phyloP scores from a whole-genome alignment of 2,329 filamentous ascomycete genomes.

The Beauveria caledonica region DNA sequence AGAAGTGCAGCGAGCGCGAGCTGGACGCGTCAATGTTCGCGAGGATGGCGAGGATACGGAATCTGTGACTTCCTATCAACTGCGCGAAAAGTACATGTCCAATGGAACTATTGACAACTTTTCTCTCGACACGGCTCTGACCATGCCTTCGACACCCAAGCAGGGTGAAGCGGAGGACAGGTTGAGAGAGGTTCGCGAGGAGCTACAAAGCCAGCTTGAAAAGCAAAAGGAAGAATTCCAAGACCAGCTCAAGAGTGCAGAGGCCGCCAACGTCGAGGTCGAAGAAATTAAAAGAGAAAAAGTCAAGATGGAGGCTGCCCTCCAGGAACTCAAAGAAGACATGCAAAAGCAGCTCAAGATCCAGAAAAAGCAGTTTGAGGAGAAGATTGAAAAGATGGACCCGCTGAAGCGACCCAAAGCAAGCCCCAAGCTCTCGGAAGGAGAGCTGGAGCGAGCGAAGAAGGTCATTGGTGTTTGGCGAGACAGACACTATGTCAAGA shows the following conservation, averaged over 20 bases:
- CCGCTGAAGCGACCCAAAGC: constrained; percentile 53
- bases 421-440: constrained; percentile 58
- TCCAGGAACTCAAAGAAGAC: constrained; percentile 71
- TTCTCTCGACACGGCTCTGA: constrained; percentile 86
- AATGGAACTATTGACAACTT: constrained; percentile 94
- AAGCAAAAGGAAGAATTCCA: constrained; percentile 77
- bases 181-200: constrained; percentile 66
- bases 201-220: constrained; percentile 76
- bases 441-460: constrained; percentile 63
- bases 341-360: constrained; percentile 80
- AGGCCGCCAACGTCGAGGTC: constrained; percentile 67
- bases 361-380: constrained; percentile 78
- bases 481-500: constrained; percentile 77
- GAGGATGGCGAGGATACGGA: constrained; percentile 87
- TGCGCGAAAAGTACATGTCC: constrained; percentile 91
- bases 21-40: constrained; percentile 60
- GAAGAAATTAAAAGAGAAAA: constrained; percentile 82
- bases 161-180: constrained; percentile 68
- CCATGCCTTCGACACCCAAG: constrained; percentile 86
- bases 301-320: constrained; percentile 71
- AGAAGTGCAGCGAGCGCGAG: constrained; percentile 81
- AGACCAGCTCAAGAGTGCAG: constrained; percentile 66
- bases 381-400: constrained; percentile 70
- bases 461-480: constrained; percentile 67
- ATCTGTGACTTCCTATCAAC: constrained; percentile 76